Percentiles rank a stretch among this genome's conserved stretches.
phyloP scores from a whole-genome alignment of 2,329 filamentous ascomycete genomes.

The Trichothecium roseum region DNA sequence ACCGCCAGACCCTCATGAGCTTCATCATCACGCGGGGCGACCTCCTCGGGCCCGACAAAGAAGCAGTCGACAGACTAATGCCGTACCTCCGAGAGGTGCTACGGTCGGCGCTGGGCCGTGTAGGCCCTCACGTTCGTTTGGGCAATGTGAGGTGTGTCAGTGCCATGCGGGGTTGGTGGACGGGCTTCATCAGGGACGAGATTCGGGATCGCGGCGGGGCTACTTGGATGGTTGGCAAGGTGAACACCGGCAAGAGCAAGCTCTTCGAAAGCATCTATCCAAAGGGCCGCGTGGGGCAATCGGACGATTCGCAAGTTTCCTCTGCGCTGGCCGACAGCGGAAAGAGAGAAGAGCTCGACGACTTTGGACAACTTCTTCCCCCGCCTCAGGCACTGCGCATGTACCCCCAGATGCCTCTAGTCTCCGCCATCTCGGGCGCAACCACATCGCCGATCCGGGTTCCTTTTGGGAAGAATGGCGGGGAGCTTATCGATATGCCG shows the following conservation, averaged over 20 bases:
- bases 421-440: conserved; percentile 81
- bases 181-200: conserved; percentile 71
- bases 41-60: conserved; percentile 71
- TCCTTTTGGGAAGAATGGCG: conserved; percentile 74
- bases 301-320: neutral
- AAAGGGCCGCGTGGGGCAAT: conserved; percentile 47
- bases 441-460: conserved; percentile 92
- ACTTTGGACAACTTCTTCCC: conserved; percentile 56
- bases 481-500: conserved; percentile 88
- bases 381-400: conserved; percentile 62
- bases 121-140: conserved; percentile 61
- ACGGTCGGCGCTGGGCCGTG: conserved; percentile 60
- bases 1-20: conserved; percentile 66
- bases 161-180: conserved; percentile 84
- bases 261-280: conserved; percentile 84
- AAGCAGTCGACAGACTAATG: conserved; percentile 78
- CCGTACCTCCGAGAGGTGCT: conserved; percentile 72
- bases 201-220: conserved; percentile 77
- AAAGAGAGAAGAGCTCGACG: conserved; percentile 17
- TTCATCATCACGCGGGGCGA: conserved; percentile 89
- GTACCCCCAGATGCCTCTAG: conserved; percentile 76
- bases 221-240: conserved; percentile 95
- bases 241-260: conserved; percentile 93
- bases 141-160: conserved; percentile 85
- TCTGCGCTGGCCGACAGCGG: conserved; percentile 1